Evolutionary conservation across 2,329 filamentous ascomycete genomes (phyloP).

Genomic region (Torrubiella hemipterigena): DNA sequence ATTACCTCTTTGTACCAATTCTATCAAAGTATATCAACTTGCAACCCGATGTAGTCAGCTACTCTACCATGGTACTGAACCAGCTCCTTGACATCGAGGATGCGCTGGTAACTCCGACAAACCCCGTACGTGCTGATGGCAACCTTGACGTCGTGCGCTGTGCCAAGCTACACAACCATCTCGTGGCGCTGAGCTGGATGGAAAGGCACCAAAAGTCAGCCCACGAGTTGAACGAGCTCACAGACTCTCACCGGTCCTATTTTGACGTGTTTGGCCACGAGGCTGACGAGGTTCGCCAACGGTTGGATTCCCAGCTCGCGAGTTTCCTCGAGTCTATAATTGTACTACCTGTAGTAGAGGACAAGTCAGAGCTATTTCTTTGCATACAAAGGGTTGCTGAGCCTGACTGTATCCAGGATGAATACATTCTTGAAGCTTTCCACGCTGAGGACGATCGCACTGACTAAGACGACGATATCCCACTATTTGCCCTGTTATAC

Average conservation of each 20-base stretch:
- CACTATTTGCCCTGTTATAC: background rate
- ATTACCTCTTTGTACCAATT: too few species aligned
- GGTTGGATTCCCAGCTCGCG: background rate
- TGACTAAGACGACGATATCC: too few species aligned
- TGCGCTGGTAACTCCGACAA: background rate
- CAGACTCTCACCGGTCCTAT: background rate
- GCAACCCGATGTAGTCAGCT: too few species aligned
- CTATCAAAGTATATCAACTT: too few species aligned
- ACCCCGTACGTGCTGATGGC: background rate
- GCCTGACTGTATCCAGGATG: background rate
- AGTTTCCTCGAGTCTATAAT: background rate
- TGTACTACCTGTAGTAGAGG: background rate
- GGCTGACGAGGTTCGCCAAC: background rate
- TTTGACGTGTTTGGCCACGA: background rate
- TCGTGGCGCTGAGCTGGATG: background rate
- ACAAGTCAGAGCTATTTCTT: background rate
- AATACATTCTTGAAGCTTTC: background rate
- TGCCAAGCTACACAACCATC: background rate
- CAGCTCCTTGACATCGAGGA: background rate
- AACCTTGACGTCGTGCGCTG: background rate
- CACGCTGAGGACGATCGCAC: background rate
- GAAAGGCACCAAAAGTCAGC: background rate
- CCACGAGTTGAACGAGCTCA: background rate
- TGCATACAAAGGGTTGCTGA: background rate
- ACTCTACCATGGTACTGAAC: too few species aligned